Evolutionary conservation across 257 asterid genomes (phyloP).

Genomic region (Datura wrightii): DNA sequence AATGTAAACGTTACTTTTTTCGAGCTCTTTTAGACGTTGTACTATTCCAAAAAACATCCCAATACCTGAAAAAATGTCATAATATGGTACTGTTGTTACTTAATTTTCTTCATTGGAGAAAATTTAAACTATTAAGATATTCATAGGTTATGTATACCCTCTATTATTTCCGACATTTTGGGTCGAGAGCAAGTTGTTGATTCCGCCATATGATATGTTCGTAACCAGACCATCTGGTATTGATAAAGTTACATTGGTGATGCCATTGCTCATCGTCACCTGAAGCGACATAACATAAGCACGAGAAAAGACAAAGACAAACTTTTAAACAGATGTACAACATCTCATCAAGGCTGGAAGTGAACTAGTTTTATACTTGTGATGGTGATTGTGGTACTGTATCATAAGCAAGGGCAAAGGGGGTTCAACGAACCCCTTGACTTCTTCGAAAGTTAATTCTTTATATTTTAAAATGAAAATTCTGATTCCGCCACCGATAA

Average conservation of each 20-base stretch:
- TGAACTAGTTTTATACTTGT: not conserved
- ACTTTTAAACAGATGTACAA: not conserved
- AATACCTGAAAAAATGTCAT: conserved; percentile 55
- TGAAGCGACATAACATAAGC: conserved; percentile 10
- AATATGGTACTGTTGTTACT: not conserved
- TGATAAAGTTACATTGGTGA: conserved; percentile 61
- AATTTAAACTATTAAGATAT: not conserved
- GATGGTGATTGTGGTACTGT: too few species aligned
- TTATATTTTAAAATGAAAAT: too few species aligned
- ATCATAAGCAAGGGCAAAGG: too few species aligned
- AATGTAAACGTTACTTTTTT: conserved; percentile 51
- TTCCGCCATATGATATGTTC: conserved; percentile 60
- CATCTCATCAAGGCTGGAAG: not conserved
- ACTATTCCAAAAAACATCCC: conserved; percentile 80
- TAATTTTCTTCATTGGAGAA: not conserved
- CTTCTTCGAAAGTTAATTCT: too few species aligned
- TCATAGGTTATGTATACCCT: conserved; percentile 54
- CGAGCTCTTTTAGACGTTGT: conserved; percentile 38
- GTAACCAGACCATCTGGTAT: conserved; percentile 66
- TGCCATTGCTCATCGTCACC: conserved; percentile 74
- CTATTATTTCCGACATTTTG: conserved; percentile 46
- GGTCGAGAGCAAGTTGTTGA: conserved; percentile 59
- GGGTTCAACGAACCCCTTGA: too few species aligned
- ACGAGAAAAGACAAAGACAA: not conserved
- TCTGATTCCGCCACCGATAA: too few species aligned